Evolutionary conservation across 129 eudicot genomes (phyloP).

Genomic region (Lactuca sativa): DNA sequence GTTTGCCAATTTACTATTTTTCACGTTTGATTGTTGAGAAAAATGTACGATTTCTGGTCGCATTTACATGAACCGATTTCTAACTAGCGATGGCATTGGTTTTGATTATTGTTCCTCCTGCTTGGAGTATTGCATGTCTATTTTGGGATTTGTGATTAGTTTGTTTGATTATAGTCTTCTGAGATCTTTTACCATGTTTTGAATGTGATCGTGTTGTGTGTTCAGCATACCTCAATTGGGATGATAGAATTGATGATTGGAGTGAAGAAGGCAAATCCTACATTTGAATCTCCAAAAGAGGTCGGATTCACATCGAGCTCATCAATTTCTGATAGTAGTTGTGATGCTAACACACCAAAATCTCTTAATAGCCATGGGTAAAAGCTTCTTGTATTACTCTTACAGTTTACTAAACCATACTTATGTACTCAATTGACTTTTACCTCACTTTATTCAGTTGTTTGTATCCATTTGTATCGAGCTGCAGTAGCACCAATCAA

Average conservation of each 20-base stretch:
- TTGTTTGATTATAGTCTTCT: background rate
- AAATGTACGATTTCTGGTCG: background rate
- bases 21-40: background rate
- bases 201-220: conserved; percentile 13
- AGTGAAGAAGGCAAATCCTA: conserved; percentile 29
- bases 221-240: background rate
- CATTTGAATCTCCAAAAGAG: conserved; percentile 30
- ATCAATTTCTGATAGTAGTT: conserved; percentile 49
- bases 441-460: background rate
- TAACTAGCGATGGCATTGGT: background rate
- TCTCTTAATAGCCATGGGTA: conserved; percentile 47
- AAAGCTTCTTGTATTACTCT: conserved; percentile 4
- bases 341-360: conserved; percentile 43
- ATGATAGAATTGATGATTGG: conserved; percentile 30
- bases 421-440: background rate
- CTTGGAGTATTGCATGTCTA: background rate
- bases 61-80: background rate
- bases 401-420: background rate
- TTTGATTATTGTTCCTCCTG: background rate
- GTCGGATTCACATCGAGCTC: conserved; percentile 39
- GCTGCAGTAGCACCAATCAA: conserved; percentile 35
- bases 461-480: background rate
- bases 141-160: background rate
- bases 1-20: background rate
- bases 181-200: background rate